Base-by-base conservation (phyloP, 495 filamentous ascomycete genomes). In the Venustampulla echinocandica region DNA sequence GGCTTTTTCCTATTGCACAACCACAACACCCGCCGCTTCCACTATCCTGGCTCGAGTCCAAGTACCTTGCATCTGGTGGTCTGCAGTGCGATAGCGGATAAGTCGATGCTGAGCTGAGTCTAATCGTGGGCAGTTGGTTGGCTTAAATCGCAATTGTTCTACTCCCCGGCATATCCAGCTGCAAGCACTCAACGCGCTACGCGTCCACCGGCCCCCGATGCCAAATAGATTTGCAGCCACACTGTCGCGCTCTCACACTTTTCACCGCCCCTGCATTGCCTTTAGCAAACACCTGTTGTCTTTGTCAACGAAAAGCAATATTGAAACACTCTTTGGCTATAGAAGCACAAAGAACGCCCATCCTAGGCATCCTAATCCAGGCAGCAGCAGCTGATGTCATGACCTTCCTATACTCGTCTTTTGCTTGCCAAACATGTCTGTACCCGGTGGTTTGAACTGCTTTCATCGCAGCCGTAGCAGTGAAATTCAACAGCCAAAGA, bases 161-260 rank as follows among this genome's bases (percentile, higher is more conserved):
- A 15, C 33, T 35, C 13, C 11, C 33, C 11, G n/a, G 11, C n/a
- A 10, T 35, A n/a, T 35, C 33, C 13, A 15, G 11, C 13, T 35
- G 33, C 33, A 35, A 35, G 33, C 33, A 35, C 33, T 35, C 18
- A 35, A 35, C 33, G 33, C 33, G 33, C 33, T 35, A 35, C 33
- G 33, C 33, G 33, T 35, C 33, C 33, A 14, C 13, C 33, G 18
- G 18, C n/a, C n/a, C n/a, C n/a, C n/a, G 33, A 35, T 15, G 18
- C n/a, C 33, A 15, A 35, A 35, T 35, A 14, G 18, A 35, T 10
- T 15, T 14, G 33, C 33, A 35, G 33, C 6, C 5, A 7, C 6
- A 4, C 33, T n/a, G 4, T 14, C 11, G n/a, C n/a, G n/a, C n/a
- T n/a, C n/a, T n/a, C n/a, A n/a, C n/a, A n/a, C n/a, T n/a, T n/a